These are phyloP conservation scores for Corymbia citriodora DNA, from an alignment of 441 rosid species.

Conservation along the genomic window DNA sequence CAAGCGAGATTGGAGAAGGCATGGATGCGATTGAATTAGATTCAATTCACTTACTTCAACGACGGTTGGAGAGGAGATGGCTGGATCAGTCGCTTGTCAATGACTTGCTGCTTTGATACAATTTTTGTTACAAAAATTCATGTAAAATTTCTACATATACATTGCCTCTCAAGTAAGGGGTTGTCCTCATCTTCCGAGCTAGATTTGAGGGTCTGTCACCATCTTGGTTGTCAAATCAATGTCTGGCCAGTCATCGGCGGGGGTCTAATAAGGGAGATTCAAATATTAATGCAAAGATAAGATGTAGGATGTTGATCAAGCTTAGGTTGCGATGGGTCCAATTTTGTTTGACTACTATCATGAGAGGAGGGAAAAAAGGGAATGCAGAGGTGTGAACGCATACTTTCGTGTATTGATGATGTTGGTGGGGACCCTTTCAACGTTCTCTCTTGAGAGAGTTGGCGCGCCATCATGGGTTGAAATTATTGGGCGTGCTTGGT, in stretches of 20 bases:
- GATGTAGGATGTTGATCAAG: background rate
- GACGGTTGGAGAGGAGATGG: background rate
- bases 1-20: background rate
- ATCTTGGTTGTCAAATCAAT: background rate
- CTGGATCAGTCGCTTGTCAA: background rate
- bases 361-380: background rate
- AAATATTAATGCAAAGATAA: background rate
- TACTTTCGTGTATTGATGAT: background rate
- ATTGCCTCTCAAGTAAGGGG: background rate
- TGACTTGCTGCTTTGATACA: background rate
- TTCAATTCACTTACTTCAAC: background rate
- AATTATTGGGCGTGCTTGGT: background rate
- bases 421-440: background rate
- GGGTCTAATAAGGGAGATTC: background rate
- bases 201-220: background rate
- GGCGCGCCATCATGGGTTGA: background rate
- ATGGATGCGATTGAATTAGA: background rate
- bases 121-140: background rate
- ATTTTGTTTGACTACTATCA: background rate
- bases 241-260: background rate
- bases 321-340: background rate
- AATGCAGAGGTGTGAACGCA: background rate
- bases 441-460: background rate
- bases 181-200: background rate
- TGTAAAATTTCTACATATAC: background rate